These are phyloP conservation scores for Metarhizium anisopliae DNA, from an alignment of 2,329 filamentous ascomycete species.

Conservation along the genomic window DNA sequence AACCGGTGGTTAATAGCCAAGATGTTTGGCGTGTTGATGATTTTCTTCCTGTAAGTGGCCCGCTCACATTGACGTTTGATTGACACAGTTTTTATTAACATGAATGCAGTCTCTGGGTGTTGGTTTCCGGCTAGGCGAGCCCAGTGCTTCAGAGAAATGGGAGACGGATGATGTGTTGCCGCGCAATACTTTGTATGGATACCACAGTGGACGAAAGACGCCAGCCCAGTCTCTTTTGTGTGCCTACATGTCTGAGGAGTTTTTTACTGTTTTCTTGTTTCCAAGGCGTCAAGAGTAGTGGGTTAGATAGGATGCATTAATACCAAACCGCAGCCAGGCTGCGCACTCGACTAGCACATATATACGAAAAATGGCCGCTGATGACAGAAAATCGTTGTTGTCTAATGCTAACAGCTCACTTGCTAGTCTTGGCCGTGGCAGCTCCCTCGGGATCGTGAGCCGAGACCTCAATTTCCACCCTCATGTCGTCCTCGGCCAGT, in stretches of 20 bases:
- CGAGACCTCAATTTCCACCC: constrained; percentile 49
- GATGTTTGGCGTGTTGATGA: constrained; percentile 78
- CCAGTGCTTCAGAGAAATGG: background rate
- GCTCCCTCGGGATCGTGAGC: constrained; percentile 26
- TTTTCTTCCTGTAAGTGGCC: constrained; percentile 62
- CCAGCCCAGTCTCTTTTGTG: background rate
- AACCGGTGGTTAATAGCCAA: constrained; percentile 92
- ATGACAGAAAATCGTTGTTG: too few relatives aligned
- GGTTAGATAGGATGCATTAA: constrained; percentile 6
- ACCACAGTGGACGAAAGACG: background rate
- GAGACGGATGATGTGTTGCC: background rate
- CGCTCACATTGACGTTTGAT: background rate
- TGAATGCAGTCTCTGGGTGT: constrained; percentile 26
- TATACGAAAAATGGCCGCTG: too few relatives aligned
- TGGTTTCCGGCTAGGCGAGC: constrained; percentile 26
- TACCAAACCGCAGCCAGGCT: constrained; percentile 1
- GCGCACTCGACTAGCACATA: background rate
- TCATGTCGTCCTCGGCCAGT: constrained; percentile 41
- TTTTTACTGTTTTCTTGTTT: background rate
- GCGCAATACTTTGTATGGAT: background rate
- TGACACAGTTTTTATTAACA: background rate
- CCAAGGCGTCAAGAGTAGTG: constrained; percentile 7
- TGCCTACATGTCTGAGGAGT: background rate
- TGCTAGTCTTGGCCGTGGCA: background rate
- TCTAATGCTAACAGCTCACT: background rate